These are phyloP conservation scores for Fusarium temperatum DNA, from an alignment of 2,329 filamentous ascomycete species.

Conservation along the genomic window DNA sequence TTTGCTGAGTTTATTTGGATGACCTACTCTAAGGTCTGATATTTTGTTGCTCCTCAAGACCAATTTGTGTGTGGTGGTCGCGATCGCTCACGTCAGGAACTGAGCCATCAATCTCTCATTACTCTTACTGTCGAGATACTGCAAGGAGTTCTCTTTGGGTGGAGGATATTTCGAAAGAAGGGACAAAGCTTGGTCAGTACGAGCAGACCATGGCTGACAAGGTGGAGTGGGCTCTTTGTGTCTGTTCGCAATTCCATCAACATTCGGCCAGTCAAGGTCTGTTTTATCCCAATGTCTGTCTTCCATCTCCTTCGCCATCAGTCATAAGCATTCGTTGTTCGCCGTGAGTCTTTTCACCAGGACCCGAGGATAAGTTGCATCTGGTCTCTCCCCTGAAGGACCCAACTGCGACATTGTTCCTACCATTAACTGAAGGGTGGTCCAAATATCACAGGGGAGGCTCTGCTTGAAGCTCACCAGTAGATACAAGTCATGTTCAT, in stretches of 20 bases:
- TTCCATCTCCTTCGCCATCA: not conserved
- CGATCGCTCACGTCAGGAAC: too few species aligned
- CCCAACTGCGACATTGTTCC: not conserved
- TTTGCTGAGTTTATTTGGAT: not conserved
- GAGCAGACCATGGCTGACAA: not conserved
- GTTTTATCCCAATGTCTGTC: not conserved
- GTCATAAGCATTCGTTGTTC: not conserved
- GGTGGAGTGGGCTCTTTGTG: too few species aligned
- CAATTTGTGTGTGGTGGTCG: not conserved
- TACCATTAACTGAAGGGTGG: rapidly evolving
- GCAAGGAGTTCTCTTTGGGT: not conserved
- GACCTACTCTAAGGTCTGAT: not conserved
- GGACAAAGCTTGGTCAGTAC: not conserved
- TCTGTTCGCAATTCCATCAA: rapidly evolving
- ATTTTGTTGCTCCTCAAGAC: not conserved
- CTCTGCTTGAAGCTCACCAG: rapidly evolving
- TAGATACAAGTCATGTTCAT: not conserved
- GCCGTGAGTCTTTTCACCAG: not conserved
- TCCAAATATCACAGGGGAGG: rapidly evolving
- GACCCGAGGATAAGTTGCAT: not conserved
- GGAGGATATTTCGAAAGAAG: not conserved
- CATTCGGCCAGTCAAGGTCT: rapidly evolving
- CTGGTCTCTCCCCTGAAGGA: not conserved
- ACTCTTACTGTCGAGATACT: rapidly evolving
- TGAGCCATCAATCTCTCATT: not conserved